Evolutionary conservation across 1,139 yeast species (phyloP).

Genomic region (Nakaseomyces uthaithaninus): DNA sequence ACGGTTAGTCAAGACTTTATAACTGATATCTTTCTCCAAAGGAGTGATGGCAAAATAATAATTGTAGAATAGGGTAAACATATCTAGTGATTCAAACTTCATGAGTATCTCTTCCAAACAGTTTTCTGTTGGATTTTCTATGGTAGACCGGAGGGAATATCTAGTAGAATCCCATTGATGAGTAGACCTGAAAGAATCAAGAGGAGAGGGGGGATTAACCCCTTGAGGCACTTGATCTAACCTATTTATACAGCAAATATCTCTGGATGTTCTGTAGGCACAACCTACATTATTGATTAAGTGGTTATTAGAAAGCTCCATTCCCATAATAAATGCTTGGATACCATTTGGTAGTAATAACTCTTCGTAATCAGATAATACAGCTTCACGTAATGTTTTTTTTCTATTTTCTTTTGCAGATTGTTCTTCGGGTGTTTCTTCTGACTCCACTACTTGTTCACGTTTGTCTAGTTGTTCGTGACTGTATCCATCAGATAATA

Average conservation of each 20-base stretch:
- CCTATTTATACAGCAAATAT: conserved; percentile 24
- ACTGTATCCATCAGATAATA: conserved; percentile 5
- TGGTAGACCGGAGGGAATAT: conserved; percentile 15
- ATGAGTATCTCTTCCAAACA: conserved; percentile 10
- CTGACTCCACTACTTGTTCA: conserved; percentile 6
- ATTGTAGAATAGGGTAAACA: conserved; percentile 49
- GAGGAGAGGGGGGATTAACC: conserved; percentile 33
- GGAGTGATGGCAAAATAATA: conserved; percentile 55
- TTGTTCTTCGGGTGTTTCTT: conserved; percentile 12
- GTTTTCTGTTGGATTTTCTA: conserved; percentile 11
- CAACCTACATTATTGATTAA: conserved; percentile 23
- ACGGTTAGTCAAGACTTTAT: conserved; percentile 29
- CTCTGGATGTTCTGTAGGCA: conserved; percentile 26
- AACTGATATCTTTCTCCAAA: conserved; percentile 38
- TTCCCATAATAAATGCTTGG: conserved; percentile 42
- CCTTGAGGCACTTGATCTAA: conserved; percentile 25
- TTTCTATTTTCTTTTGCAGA: conserved; percentile 13
- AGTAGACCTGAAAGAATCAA: conserved; percentile 31
- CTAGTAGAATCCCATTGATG: conserved; percentile 31
- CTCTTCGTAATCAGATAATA: conserved; percentile 32
- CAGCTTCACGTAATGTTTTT: conserved; percentile 10
- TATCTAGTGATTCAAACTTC: conserved; percentile 27
- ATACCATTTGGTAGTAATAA: conserved; percentile 62
- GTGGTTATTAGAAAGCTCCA: conserved; percentile 20
- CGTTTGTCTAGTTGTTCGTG: conserved; percentile 1